A percentile compares a stretch with the other conserved stretches of the same genome.
Evolutionary conservation across 257 asterid species (phyloP).

Genomic region (Haberlea rhodopensis): DNA sequence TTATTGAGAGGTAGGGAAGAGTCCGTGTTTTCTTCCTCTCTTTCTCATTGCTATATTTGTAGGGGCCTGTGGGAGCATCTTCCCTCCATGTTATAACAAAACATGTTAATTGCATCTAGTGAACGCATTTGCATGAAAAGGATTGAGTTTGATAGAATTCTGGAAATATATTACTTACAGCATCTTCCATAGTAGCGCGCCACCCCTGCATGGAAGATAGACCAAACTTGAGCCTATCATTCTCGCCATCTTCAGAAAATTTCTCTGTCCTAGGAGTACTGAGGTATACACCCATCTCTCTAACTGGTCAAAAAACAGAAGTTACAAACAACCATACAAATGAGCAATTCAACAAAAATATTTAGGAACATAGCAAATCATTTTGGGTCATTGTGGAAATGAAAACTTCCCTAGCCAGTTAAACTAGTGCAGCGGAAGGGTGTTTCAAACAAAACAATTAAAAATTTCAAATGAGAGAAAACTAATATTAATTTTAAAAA

Average conservation of each 20-base stretch:
- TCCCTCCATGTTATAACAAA: background rate
- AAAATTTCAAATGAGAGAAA: too few relatives aligned
- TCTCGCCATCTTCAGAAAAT: constrained; percentile 80
- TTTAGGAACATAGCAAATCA: background rate
- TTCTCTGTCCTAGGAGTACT: constrained; percentile 92
- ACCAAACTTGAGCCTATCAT: constrained; percentile 65
- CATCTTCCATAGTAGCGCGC: constrained; percentile 99
- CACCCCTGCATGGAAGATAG: constrained; percentile 97
- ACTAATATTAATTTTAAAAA: too few relatives aligned
- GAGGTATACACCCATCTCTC: constrained; percentile 83
- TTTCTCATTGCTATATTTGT: background rate
- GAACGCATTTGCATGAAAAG: constrained; percentile 4
- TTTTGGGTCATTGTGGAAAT: background rate
- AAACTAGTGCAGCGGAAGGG: too few relatives aligned
- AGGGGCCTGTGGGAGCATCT: background rate
- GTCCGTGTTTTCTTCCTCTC: background rate
- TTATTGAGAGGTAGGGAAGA: background rate
- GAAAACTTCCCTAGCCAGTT: background rate
- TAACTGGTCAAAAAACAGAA: constrained; percentile 37
- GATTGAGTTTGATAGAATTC: background rate
- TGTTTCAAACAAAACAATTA: too few relatives aligned
- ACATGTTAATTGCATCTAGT: background rate
- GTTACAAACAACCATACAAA: constrained; percentile 16
- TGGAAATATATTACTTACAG: constrained; percentile 48
- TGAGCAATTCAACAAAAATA: constrained; percentile 13